Conservation (phyloP, 2,329 filamentous ascomycete genomes). For the Scytalidium sp. region DNA sequence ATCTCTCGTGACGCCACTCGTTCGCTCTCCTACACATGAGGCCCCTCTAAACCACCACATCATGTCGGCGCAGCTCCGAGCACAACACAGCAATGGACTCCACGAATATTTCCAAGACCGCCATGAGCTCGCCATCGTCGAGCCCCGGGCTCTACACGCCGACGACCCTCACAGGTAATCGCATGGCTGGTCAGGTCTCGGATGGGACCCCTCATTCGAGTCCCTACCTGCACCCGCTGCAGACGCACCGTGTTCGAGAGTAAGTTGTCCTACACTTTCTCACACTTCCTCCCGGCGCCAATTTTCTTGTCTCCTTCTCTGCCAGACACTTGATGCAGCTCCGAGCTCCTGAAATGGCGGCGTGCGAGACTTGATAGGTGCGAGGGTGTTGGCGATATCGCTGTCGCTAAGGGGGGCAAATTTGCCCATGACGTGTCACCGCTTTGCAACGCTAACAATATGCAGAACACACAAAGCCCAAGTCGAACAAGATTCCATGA, state of each 20-base stretch:
- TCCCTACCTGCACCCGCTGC: constrained; percentile 67
- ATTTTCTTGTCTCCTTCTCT: not conserved
- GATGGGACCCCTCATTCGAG: constrained; percentile 51
- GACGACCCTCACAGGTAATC: constrained; percentile 28
- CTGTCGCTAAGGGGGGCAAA: not conserved
- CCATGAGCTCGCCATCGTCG: constrained; percentile 55
- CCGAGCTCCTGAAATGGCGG: not conserved
- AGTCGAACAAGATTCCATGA: constrained; percentile 83
- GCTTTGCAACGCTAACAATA: not conserved
- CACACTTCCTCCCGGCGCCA: constrained; percentile 2
- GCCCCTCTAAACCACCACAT: constrained; percentile 2
- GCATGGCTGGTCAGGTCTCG: constrained; percentile 37
- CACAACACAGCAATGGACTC: constrained; percentile 26
- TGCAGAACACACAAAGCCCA: constrained; percentile 81
- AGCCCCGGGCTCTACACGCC: constrained; percentile 62
- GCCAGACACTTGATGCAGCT: not conserved
- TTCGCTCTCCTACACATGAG: not conserved
- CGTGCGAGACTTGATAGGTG: not conserved
- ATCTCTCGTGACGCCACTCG: not conserved
- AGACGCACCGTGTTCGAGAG: constrained; percentile 74
- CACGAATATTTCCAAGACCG: constrained; percentile 22
- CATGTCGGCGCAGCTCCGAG: constrained; percentile 1
- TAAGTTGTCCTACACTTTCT: constrained; percentile 41
- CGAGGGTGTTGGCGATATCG: not conserved
- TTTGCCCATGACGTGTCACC: not conserved